These are phyloP conservation scores for Monilinia laxa DNA, from an alignment of 2,329 filamentous ascomycete species.

Conservation along the genomic window DNA sequence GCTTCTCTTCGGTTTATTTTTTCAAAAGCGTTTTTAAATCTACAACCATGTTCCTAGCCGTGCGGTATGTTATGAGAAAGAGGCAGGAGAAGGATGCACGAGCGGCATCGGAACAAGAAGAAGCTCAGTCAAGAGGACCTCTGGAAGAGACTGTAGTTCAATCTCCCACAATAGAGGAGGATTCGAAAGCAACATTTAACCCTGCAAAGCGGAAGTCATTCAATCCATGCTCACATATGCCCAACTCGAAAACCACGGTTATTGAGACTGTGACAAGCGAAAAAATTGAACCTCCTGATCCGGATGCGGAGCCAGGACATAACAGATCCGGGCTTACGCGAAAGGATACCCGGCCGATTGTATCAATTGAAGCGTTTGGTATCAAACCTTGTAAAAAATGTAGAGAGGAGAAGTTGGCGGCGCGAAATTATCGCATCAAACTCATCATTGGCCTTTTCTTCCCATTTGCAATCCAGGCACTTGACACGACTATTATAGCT, in stretches of 20 bases:
- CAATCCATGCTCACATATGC: not conserved
- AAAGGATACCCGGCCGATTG: not conserved
- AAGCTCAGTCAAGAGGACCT: not conserved
- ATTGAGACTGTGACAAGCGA: not conserved
- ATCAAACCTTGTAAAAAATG: slow-evolving; percentile 13
- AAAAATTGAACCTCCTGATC: not conserved
- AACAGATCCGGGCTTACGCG: not conserved
- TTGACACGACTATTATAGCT: slow-evolving; percentile 65
- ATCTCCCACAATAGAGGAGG: not conserved
- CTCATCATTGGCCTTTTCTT: slow-evolving; percentile 57
- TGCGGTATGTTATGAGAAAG: not conserved
- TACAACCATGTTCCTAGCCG: not conserved
- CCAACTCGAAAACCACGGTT: not conserved
- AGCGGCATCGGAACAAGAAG: not conserved
- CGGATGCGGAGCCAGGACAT: not conserved
- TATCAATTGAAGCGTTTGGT: not conserved
- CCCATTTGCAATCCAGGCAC: slow-evolving; percentile 60
- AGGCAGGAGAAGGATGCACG: not conserved
- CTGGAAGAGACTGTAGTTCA: not conserved
- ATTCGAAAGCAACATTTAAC: not conserved
- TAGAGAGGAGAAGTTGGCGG: slow-evolving; percentile 39
- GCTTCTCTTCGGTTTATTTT: not conserved
- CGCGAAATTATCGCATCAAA: slow-evolving; percentile 54
- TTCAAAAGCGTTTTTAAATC: not conserved
- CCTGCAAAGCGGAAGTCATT: not conserved